Evolutionary conservation across 768 basidiomycete genomes (phyloP).

Genomic region (Mycena filopes): DNA sequence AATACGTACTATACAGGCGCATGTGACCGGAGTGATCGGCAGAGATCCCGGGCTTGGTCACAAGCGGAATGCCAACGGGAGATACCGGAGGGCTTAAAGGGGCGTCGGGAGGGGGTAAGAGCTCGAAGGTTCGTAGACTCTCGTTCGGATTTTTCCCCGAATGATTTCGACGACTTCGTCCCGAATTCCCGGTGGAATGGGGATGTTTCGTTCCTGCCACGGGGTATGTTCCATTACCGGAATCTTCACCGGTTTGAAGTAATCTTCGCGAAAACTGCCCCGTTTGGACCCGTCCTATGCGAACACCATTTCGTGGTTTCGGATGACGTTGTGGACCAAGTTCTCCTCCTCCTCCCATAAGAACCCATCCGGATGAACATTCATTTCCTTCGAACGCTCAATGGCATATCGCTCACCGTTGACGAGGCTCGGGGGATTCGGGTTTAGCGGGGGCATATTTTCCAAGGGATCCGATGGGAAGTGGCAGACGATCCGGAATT

Average conservation of each 20-base stretch:
- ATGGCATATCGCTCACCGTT: too few relatives aligned
- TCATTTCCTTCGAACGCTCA: too few relatives aligned
- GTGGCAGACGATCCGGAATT: not conserved
- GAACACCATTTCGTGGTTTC: not conserved
- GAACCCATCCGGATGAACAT: not conserved
- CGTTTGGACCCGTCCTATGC: constrained; percentile 34
- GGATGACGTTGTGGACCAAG: not conserved
- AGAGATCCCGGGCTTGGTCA: too few relatives aligned
- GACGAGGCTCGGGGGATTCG: not conserved
- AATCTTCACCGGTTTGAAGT: constrained; percentile 35
- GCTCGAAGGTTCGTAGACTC: constrained; percentile 3
- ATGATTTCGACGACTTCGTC: constrained; percentile 4
- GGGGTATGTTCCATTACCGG: constrained; percentile 36
- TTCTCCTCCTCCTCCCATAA: not conserved
- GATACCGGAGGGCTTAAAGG: too few relatives aligned
- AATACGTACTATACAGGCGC: too few relatives aligned
- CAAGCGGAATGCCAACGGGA: too few relatives aligned
- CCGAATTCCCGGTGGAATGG: constrained; percentile 28
- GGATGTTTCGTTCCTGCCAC: constrained; percentile 29
- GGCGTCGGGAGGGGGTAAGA: too few relatives aligned
- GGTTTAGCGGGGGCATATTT: not conserved
- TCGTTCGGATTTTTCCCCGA: not conserved
- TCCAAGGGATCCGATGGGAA: constrained; percentile 1
- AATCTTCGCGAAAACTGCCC: constrained; percentile 30
- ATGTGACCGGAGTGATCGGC: too few relatives aligned